A percentile compares a stretch with the other conserved stretches of the same genome.
Conservation (phyloP, 345 rosid genomes). For the Pistacia integerrima region DNA sequence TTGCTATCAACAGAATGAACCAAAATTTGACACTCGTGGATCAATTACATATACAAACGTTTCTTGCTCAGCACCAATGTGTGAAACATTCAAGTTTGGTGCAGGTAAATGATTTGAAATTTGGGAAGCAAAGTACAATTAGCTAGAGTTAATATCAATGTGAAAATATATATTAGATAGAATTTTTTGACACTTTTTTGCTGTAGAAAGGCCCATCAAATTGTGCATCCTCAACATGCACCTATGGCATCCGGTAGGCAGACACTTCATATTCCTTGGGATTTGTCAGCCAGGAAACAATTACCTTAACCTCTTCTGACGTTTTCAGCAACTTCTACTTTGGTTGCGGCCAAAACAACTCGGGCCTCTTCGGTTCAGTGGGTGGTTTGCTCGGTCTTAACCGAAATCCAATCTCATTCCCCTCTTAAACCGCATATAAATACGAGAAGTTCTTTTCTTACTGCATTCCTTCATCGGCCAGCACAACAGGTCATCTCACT, state of each 20-base stretch:
- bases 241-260: constrained; percentile 74
- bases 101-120: constrained; percentile 24
- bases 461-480: constrained; percentile 72
- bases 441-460: constrained; percentile 80
- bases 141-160: too few species aligned
- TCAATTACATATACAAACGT: constrained; percentile 64
- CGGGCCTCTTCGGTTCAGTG: constrained; percentile 59
- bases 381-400: constrained; percentile 88
- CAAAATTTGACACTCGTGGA: constrained; percentile 40
- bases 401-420: constrained; percentile 60
- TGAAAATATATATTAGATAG: not conserved
- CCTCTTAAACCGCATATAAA: constrained; percentile 57
- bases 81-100: constrained; percentile 50
- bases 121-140: too few species aligned
- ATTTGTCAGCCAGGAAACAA: constrained; percentile 57
- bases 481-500: constrained; percentile 70
- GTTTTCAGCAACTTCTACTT: constrained; percentile 46
- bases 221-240: constrained; percentile 61
- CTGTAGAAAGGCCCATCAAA: constrained; percentile 39
- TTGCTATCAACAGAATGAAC: constrained; percentile 58
- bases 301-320: constrained; percentile 55
- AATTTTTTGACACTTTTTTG: too few species aligned
- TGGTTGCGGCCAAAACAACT: constrained; percentile 86
- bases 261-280: constrained; percentile 74
- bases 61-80: constrained; percentile 48